phyloP scores from a whole-genome alignment of 164 flowering plant species.

The Umbilicus rupestris region DNA sequence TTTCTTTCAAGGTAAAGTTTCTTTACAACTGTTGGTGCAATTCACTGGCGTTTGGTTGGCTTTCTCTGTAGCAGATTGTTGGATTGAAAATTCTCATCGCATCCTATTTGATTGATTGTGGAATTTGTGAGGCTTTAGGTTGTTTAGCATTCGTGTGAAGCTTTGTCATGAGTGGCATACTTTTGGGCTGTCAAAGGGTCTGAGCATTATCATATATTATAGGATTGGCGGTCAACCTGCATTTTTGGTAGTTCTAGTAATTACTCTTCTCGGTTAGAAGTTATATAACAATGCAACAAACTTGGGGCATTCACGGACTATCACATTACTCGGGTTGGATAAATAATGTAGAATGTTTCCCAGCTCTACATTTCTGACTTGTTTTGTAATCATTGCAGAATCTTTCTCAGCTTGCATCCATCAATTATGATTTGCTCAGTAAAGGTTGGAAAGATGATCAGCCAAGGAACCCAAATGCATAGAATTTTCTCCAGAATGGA shows the following conservation, averaged over 20 bases:
- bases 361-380: constrained; percentile 20
- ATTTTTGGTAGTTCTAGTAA: background rate
- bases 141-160: no score
- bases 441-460: constrained; percentile 85
- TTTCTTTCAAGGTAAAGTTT: constrained; percentile 85
- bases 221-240: no score
- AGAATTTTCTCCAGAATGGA: background rate
- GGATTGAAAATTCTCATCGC: background rate
- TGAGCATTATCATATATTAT: no score
- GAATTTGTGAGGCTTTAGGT: no score
- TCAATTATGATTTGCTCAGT: constrained; percentile 83
- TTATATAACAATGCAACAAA: background rate
- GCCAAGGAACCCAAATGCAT: constrained; percentile 31
- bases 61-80: background rate
- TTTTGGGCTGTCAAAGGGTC: no score
- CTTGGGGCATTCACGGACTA: constrained; percentile 30
- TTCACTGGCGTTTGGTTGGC: background rate
- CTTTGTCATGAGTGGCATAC: no score
- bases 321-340: background rate
- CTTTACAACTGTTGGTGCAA: background rate
- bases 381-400: constrained; percentile 37
- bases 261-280: background rate
- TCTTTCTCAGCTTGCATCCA: constrained; percentile 94
- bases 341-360: constrained; percentile 61
- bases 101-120: no score